Percentiles rank a stretch among this genome's conserved stretches.
These are phyloP conservation scores for Pythium biforme DNA, from an alignment of 352 stramenopile genomes.

Conservation along the genomic window DNA sequence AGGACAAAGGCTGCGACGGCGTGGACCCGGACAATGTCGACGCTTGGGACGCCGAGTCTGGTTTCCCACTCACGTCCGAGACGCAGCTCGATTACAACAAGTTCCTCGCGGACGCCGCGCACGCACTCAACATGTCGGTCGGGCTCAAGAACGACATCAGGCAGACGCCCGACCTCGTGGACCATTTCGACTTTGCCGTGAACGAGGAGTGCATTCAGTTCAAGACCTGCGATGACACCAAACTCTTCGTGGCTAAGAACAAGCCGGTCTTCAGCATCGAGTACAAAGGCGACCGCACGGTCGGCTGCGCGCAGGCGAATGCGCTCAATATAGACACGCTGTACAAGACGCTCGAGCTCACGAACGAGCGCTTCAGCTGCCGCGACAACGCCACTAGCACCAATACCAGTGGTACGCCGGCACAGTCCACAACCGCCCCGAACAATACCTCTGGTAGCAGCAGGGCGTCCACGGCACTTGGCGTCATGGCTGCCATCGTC, in stretches of 20 bases:
- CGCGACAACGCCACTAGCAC: conserved; percentile 13
- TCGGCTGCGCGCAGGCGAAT: conserved; percentile 30
- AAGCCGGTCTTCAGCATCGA: conserved; percentile 61
- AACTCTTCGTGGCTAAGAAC: conserved; percentile 36
- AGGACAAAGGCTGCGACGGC: conserved; percentile 50
- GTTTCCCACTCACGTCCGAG: conserved; percentile 33
- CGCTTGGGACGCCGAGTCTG: conserved; percentile 34
- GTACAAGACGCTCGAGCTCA: conserved; percentile 35
- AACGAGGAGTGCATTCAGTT: conserved; percentile 58
- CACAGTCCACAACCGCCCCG: too few species aligned
- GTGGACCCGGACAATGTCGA: conserved; percentile 63
- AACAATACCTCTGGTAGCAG: too few species aligned
- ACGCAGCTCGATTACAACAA: conserved; percentile 31
- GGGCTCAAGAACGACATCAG: conserved; percentile 58
- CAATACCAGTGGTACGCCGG: background rate
- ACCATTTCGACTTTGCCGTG: conserved; percentile 55
- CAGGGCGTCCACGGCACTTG: too few species aligned
- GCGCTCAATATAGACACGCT: conserved; percentile 38
- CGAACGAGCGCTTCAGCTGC: conserved; percentile 36
- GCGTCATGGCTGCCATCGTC: too few species aligned
- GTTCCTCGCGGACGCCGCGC: conserved; percentile 41
- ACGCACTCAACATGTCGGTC: conserved; percentile 40
- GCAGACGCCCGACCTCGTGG: conserved; percentile 38
- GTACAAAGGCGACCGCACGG: conserved; percentile 37
- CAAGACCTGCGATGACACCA: conserved; percentile 39